A percentile compares a stretch with the other conserved stretches of the same genome.
Evolutionary conservation across 202 grass and related monocot genomes (phyloP).

Genomic region (Saccharum hybrid): DNA sequence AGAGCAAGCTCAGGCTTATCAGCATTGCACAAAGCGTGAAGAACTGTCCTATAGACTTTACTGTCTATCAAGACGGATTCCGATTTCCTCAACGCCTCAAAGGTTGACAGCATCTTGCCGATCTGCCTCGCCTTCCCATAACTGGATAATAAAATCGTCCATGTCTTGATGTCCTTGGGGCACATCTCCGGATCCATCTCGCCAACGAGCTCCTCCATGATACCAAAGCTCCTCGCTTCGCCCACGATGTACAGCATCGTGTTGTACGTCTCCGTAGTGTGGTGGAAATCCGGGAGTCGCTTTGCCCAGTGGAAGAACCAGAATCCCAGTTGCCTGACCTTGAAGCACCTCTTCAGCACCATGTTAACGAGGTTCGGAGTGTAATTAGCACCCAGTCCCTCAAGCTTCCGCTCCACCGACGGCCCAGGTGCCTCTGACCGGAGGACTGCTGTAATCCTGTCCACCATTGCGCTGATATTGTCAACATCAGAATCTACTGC

Average conservation of each 20-base stretch:
- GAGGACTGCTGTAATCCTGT: constrained; percentile 59
- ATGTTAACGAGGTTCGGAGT: constrained; percentile 57
- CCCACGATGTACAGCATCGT: constrained; percentile 70
- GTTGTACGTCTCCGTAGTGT: constrained; percentile 75
- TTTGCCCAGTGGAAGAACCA: constrained; percentile 79
- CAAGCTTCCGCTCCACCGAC: constrained; percentile 50
- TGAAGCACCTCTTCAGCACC: constrained; percentile 84
- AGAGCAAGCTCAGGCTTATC: constrained; percentile 65
- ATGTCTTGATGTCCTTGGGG: constrained; percentile 70
- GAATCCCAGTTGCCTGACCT: constrained; percentile 64
- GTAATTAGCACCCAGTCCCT: constrained; percentile 49
- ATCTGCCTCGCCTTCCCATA: constrained; percentile 61
- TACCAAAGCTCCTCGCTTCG: constrained; percentile 50
- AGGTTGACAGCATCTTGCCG: constrained; percentile 60
- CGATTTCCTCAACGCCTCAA: constrained; percentile 70
- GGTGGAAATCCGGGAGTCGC: constrained; percentile 47
- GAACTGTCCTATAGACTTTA: constrained; percentile 54
- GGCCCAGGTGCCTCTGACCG: constrained; percentile 44
- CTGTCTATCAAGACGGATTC: constrained; percentile 49
- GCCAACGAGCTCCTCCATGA: constrained; percentile 58
- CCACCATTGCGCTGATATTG: constrained; percentile 51
- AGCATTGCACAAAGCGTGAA: constrained; percentile 66
- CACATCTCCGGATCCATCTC: constrained; percentile 74
- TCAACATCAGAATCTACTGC: constrained; percentile 35
- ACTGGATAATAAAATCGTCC: constrained; percentile 62